Evolutionary conservation across 2,329 filamentous ascomycete species (phyloP), one percentile per base, ranked within the genome.

Genomic region (Microthyrium microscopicum): DNA sequence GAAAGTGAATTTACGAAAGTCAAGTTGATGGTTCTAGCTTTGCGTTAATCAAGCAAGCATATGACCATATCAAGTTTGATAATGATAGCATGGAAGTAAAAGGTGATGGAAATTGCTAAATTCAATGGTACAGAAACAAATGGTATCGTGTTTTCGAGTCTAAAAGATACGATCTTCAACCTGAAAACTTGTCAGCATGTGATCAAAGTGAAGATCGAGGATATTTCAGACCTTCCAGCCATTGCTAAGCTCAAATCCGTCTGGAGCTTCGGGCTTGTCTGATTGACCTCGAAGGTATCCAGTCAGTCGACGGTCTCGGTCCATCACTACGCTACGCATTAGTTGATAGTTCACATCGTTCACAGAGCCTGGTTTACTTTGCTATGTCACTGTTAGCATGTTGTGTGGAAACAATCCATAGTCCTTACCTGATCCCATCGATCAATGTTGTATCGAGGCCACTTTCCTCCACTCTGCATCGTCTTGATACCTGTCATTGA

Each of bases 221-320:
- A 18, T 17, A 16, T 21, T 38, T 50, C 64, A 38, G 62, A 75
- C 71, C 64, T 66, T 71, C 72, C 72, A 77, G 41, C 68, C 67
- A 55, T 73, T 74, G 64, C 66, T 76, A 47, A 75, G 50, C 54
- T 75, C 71, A 55, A 76, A 77, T 39, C 70, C 71, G 36, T 59
- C 53, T 19, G 71, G 71, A 20, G 72, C 72, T 38, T 57, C 53
- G 29, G 62, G 57, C 41, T 62, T 67, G 53, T 71, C 68, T 36
- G 68, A 68, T 50, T 77, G 72, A 39, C 69, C 71, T 55, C 72
- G 60, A 46, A 64, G 47, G 41, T 60, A 66, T 34, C 72, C 72
- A 26, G 72, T 77, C 45, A 77, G 58, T 41, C 72, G 57, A 47
- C 64, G 55, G 51, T 77, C 72, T 52, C 72, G 62, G 46, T 75